Evolutionary conservation across 2,329 filamentous ascomycete species (phyloP).

Genomic region (Leptographium flavum): DNA sequence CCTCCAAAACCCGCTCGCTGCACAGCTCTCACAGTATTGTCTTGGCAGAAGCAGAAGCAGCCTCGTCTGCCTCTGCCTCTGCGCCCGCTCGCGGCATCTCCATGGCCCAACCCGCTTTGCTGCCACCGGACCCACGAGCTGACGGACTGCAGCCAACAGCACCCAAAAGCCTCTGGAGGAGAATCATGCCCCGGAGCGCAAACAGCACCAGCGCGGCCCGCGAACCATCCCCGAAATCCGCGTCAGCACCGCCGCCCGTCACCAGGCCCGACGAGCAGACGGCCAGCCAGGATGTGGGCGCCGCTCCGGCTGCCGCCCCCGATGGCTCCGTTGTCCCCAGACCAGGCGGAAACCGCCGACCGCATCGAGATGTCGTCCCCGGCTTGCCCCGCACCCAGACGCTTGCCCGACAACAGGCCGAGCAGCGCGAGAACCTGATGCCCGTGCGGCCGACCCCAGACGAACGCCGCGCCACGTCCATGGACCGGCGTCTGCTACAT

Average conservation of each 20-base stretch:
- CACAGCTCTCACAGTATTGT: not conserved
- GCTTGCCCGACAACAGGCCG: constrained; percentile 71
- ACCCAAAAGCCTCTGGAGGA: constrained; percentile 9
- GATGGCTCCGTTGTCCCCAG: not conserved
- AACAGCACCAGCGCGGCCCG: not conserved
- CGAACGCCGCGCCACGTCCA: constrained; percentile 59
- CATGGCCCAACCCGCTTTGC: constrained; percentile 6
- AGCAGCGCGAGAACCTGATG: constrained; percentile 58
- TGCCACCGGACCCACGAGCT: constrained; percentile 2
- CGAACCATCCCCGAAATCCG: not conserved
- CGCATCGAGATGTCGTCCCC: constrained; percentile 53
- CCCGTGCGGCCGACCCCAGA: constrained; percentile 47
- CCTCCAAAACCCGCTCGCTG: not conserved
- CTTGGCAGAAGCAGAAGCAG: constrained; percentile 4
- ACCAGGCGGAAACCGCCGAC: constrained; percentile 18
- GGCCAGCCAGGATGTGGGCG: not conserved
- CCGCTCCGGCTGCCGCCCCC: not conserved
- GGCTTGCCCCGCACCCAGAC: constrained; percentile 64
- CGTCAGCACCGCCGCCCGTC: too few relatives aligned
- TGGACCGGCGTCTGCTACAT: constrained; percentile 31
- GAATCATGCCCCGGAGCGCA: constrained; percentile 5
- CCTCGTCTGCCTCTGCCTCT: constrained; percentile 5
- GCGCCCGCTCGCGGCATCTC: not conserved
- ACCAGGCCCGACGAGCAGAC: not conserved
- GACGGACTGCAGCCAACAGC: not conserved